Evolutionary conservation across 108 stramenopile genomes (phyloP), one percentile per base, ranked within the genome.

Genomic region (Skeletonema tropicum): DNA sequence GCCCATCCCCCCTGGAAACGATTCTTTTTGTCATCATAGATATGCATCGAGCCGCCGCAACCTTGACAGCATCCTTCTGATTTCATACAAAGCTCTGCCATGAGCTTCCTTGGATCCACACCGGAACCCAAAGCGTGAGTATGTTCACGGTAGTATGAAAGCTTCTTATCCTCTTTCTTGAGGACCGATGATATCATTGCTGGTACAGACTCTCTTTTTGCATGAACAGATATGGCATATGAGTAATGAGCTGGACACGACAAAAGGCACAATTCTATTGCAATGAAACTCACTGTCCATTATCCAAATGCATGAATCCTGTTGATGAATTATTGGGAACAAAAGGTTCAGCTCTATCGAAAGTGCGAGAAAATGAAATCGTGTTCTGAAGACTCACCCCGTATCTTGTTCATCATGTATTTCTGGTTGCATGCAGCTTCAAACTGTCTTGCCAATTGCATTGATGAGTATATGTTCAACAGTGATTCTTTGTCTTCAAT

Each of bases 271-370:
- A 49, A 17, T 0, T 19, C 19, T 49, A 21, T 0, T 21, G 6
- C 14, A 14, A 17, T 21, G 19, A 5, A 0, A 49, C 48, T 49
- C 19, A 49, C 75, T 90, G 88, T 0, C 88, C 88, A 45, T 89
- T 89, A 68, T 89, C 87, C 5, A 90, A 62, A 67, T 90, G 89
- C 89, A 90, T 90, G 74, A 90, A 90, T 1, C 89, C 89, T 60
- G 2, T 29, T 1, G 26, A 29, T 29, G 26, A n/a, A n/a, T n/a
- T 29, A 29, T 1, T 29, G 26, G 26, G 2, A 29, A 29, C 26
- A 29, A 29, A 29, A 29, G 26, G 2, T 29, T 29, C 2, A 29
- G 26, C 2, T 29, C 26, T 29, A 29, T 29, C 26, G 26, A 29
- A 29, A 29, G 1, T 29, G 26, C 26, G 26, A 29, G 26, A 29